A percentile compares a stretch with the other conserved stretches of the same genome.
Evolutionary conservation across 164 flowering plant species (phyloP).

Genomic region (Houttuynia cordata): DNA sequence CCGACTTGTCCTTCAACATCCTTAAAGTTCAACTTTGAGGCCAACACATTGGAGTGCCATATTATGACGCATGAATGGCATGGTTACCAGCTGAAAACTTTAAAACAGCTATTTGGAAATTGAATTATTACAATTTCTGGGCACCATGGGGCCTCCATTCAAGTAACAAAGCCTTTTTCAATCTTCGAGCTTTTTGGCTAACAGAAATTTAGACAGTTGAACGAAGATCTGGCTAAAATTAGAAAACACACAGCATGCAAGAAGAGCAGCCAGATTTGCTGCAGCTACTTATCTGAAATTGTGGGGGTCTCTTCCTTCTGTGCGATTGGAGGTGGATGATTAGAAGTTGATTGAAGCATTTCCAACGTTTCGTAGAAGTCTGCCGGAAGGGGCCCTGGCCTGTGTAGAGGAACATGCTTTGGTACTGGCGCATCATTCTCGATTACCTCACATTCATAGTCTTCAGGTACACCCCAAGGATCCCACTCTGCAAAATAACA

Average conservation of each 20-base stretch:
- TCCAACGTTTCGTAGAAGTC: slow-evolving; percentile 80
- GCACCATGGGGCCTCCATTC: no score
- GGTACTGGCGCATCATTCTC: slow-evolving; percentile 92
- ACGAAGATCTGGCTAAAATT: no score
- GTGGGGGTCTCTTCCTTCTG: slow-evolving; percentile 7
- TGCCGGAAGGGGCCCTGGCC: slow-evolving; percentile 79
- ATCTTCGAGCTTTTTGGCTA: no score
- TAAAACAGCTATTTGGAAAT: no score
- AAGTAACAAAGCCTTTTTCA: no score
- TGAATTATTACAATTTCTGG: no score
- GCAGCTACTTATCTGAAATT: background rate
- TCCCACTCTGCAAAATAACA: slow-evolving; percentile 66
- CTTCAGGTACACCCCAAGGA: slow-evolving; percentile 95
- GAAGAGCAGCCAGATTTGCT: background rate
- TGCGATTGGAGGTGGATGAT: background rate
- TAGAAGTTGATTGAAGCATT: slow-evolving; percentile 20
- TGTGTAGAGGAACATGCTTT: slow-evolving; percentile 76
- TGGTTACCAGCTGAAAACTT: no score
- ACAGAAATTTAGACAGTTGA: no score
- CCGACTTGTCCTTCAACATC: no score
- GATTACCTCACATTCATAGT: slow-evolving; percentile 65
- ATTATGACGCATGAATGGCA: no score
- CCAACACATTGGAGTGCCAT: no score
- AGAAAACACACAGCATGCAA: background rate
- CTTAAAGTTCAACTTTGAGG: no score